Conservation (phyloP, 208 protist species). For the Leishmania tarentolae region DNA sequence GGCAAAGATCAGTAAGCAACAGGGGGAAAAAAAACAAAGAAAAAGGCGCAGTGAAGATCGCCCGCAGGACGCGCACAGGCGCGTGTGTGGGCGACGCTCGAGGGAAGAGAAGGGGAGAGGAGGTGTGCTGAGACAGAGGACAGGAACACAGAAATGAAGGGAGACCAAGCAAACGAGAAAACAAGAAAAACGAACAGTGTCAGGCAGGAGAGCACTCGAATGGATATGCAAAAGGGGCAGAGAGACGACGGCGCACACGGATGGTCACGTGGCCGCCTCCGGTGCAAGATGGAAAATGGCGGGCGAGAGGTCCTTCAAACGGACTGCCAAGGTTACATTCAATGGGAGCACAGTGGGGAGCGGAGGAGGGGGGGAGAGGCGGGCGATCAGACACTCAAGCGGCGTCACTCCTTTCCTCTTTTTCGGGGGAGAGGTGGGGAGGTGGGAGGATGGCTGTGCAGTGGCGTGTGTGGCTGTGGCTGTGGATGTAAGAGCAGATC, state of each 20-base stretch:
- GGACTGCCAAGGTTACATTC: not conserved
- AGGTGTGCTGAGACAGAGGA: too few relatives aligned
- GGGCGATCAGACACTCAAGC: too few relatives aligned
- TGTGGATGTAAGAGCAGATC: not conserved
- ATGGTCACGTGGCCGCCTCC: too few relatives aligned
- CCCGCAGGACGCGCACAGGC: not conserved
- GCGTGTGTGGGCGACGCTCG: not conserved
- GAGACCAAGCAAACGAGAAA: not conserved
- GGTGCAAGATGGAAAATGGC: not conserved
- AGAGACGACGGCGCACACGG: not conserved
- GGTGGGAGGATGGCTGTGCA: not conserved
- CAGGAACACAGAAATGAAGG: too few relatives aligned
- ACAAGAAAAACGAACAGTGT: not conserved
- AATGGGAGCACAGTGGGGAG: not conserved
- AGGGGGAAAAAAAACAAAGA: not conserved
- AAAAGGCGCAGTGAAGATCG: not conserved
- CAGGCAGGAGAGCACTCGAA: not conserved
- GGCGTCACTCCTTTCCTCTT: not conserved
- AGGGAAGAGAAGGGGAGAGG: not conserved
- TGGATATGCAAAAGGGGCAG: not conserved
- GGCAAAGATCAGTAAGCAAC: not conserved
- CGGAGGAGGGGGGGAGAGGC: too few relatives aligned
- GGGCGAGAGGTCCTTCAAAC: not conserved
- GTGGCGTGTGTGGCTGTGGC: not conserved
- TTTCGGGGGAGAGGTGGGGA: not conserved